Evolutionary conservation across 306 rosid species (phyloP).

Genomic region (Acacia melanoxylon): DNA sequence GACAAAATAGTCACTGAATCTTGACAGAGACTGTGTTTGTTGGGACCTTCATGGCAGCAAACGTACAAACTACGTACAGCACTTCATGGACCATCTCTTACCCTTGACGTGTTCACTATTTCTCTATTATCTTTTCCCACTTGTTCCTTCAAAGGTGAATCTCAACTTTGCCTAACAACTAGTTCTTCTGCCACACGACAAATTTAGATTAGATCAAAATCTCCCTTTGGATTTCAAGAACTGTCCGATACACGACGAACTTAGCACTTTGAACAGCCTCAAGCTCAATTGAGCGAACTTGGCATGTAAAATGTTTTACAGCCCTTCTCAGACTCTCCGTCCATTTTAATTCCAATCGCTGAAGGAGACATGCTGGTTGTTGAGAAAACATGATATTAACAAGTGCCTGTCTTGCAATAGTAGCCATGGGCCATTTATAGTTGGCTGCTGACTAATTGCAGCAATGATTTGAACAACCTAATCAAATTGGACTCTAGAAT

Average conservation of each 20-base stretch:
- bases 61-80: not conserved
- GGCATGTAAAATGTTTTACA: not conserved
- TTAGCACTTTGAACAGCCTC: not conserved
- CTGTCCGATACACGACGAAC: not conserved
- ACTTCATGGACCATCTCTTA: conserved; percentile 13
- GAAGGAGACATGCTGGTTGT: not conserved
- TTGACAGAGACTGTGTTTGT: not conserved
- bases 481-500: not conserved
- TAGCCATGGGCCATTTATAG: not conserved
- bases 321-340: not conserved
- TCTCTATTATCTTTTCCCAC: not conserved
- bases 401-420: not conserved
- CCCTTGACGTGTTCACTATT: not conserved
- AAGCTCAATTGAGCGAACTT: not conserved
- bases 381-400: not conserved
- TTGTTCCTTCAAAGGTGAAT: not conserved
- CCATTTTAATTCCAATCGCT: not conserved
- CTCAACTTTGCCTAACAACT: not conserved
- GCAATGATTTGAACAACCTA: not conserved
- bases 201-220: not conserved
- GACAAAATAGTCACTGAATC: conserved; percentile 1
- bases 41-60: conserved; percentile 7
- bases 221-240: not conserved
- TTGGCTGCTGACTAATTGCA: not conserved
- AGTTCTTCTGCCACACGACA: not conserved